These are phyloP conservation scores for Eragrostis nindensis DNA, from an alignment of 176 grass and related monocot genomes.

Conservation along the genomic window DNA sequence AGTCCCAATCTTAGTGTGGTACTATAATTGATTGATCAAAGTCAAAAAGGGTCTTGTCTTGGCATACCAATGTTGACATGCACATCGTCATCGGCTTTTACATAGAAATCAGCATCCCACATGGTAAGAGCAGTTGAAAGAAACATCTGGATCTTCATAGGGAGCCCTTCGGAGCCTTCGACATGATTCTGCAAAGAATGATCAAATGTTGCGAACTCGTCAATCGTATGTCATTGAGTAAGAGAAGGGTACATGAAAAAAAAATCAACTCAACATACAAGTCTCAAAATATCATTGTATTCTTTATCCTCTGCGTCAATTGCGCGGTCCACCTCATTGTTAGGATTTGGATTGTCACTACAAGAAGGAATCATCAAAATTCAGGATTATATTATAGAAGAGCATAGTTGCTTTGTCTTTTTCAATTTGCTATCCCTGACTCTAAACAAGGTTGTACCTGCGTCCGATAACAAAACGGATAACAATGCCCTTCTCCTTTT, in stretches of 20 bases:
- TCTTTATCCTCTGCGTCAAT: constrained; percentile 61
- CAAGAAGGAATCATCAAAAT: constrained; percentile 16
- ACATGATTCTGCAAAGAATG: constrained; percentile 56
- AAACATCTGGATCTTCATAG: constrained; percentile 66
- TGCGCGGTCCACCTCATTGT: constrained; percentile 52
- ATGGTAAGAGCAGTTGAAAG: constrained; percentile 63
- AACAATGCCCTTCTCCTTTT: constrained; percentile 68
- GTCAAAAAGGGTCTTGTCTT: neutral
- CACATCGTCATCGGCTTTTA: constrained; percentile 78
- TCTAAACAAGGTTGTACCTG: constrained; percentile 50
- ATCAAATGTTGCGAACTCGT: neutral
- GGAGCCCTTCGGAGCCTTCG: constrained; percentile 58
- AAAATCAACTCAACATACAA: constrained; percentile 50
- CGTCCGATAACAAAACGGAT: constrained; percentile 73
- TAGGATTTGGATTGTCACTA: constrained; percentile 50
- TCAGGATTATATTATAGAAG: constrained; percentile 10
- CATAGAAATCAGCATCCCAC: constrained; percentile 84
- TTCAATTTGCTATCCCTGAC: neutral
- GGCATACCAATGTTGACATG: constrained; percentile 77
- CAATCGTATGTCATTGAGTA: neutral
- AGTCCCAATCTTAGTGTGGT: neutral
- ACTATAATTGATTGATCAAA: neutral
- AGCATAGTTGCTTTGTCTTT: neutral
- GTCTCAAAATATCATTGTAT: constrained; percentile 67
- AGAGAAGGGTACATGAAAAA: constrained; percentile 17